Conservation (phyloP, 768 basidiomycete species). For the Amanita pallidorosea region DNA sequence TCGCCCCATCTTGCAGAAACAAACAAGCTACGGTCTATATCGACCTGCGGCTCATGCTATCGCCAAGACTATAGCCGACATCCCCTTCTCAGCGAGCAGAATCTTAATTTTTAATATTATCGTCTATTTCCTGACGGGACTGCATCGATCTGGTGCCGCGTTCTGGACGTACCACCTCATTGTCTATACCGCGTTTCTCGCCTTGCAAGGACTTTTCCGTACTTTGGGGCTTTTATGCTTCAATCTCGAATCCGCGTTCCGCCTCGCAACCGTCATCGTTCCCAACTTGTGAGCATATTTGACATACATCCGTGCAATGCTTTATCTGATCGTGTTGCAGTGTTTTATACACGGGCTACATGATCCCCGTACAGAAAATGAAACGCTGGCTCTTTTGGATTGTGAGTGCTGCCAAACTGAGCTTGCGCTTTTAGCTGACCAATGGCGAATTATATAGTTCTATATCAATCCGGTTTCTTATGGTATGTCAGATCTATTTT, state of each 20-base stretch:
- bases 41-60: slow-evolving; percentile 54
- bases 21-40: slow-evolving; percentile 56
- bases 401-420: slow-evolving; percentile 26
- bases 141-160: slow-evolving; percentile 31
- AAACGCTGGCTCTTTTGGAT: slow-evolving; percentile 85
- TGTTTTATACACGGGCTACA: slow-evolving; percentile 61
- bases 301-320: not conserved
- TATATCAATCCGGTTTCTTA: slow-evolving; percentile 76
- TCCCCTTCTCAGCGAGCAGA: slow-evolving; percentile 55
- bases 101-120: slow-evolving; percentile 53
- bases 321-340: slow-evolving; percentile 9
- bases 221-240: slow-evolving; percentile 47
- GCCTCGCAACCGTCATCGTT: slow-evolving; percentile 55
- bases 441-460: slow-evolving; percentile 31
- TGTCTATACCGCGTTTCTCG: slow-evolving; percentile 50
- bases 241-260: slow-evolving; percentile 35
- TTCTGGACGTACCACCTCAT: slow-evolving; percentile 56
- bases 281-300: slow-evolving; percentile 43
- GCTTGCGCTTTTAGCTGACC: slow-evolving; percentile 6
- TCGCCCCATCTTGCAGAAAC: slow-evolving; percentile 64
- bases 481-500: slow-evolving; percentile 23
- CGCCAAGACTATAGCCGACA: slow-evolving; percentile 57
- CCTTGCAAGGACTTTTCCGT: slow-evolving; percentile 82
- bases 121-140: slow-evolving; percentile 57
- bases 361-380: slow-evolving; percentile 58